Evolutionary conservation across 768 basidiomycete species (phyloP), one percentile per base, ranked within the genome.

Genomic region (Suillus lakei): DNA sequence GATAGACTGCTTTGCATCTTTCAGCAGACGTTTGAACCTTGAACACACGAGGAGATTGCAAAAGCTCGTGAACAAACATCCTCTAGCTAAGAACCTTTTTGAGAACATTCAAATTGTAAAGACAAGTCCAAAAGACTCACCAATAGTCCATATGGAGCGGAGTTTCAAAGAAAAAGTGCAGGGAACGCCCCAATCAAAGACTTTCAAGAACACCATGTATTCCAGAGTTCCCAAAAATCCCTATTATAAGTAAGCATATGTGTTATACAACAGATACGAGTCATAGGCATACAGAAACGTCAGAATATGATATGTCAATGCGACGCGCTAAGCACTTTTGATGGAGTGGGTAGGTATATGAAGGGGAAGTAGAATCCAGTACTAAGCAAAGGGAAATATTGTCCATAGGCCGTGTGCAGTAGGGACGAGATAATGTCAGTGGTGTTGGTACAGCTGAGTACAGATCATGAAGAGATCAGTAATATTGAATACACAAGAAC

Each of bases 371-470:
- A 58, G 38, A 39, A 39, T 26, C 23, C 8, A 2, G 16, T 18
- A 28, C 44, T n/a, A 55, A 55, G 16, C 13, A 26, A 39, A 7
- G 10, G 18, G 3, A 58, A 58, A 39, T 12, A 58, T 18, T 28
- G 38, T 58, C 26, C 56, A 39, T 4, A 12, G 5, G 26, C 1
- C 36, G 23, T 28, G 38, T 58, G 23, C 23, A 36, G 34, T 26
- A 2, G 34, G 23, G n/a, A 58, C 23, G 56, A 36, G 6, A 55
- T 54, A n/a, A n/a, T 34, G 21, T 55, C 7, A 36, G 8, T 39
- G 28, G 55, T 58, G 34, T 38, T 58, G 5, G 55, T 58, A 58
- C 55, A 58, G 16, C 55, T 38, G 55, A 39, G 26, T 18, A 58
- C 9, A 13, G 5, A 58, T 26, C 23, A 16, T 38, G 38, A 39